Conservation (phyloP, 495 filamentous ascomycete species). For the Tetracladium setigerum region DNA sequence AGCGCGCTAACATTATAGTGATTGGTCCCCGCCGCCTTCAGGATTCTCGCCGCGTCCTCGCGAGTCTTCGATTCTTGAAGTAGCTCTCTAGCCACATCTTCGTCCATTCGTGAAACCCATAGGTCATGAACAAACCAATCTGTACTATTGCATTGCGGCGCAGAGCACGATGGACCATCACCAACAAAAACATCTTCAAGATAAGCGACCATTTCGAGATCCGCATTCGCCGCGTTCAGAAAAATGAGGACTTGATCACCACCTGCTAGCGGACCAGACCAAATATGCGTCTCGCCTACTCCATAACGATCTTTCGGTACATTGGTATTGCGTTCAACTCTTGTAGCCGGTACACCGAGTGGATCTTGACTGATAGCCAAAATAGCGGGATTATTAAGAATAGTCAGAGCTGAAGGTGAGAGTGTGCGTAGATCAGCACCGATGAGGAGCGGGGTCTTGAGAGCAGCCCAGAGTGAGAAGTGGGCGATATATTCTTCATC, state of each 20-base stretch:
- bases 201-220: background rate
- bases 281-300: conserved; percentile 11
- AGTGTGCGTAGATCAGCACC: conserved; percentile 37
- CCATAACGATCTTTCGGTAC: conserved; percentile 6
- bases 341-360: conserved; percentile 32
- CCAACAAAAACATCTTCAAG: background rate
- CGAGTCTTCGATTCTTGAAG: background rate
- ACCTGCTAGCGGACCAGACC: conserved; percentile 9
- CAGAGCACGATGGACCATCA: background rate
- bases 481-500: conserved; percentile 35
- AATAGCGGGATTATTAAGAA: conserved; percentile 38
- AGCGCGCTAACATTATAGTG: background rate
- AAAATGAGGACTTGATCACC: conserved; percentile 5
- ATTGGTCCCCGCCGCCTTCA: background rate
- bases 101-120: background rate
- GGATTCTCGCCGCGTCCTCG: background rate
- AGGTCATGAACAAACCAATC: background rate
- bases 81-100: background rate
- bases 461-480: conserved; percentile 45
- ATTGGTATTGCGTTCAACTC: conserved; percentile 1
- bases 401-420: conserved; percentile 22
- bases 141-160: background rate
- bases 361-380: conserved; percentile 43
- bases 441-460: conserved; percentile 44
- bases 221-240: background rate